A percentile compares a stretch with the other conserved stretches of the same genome.
phyloP scores from a whole-genome alignment of 495 filamentous ascomycete genomes.

The Letharia columbiana region DNA sequence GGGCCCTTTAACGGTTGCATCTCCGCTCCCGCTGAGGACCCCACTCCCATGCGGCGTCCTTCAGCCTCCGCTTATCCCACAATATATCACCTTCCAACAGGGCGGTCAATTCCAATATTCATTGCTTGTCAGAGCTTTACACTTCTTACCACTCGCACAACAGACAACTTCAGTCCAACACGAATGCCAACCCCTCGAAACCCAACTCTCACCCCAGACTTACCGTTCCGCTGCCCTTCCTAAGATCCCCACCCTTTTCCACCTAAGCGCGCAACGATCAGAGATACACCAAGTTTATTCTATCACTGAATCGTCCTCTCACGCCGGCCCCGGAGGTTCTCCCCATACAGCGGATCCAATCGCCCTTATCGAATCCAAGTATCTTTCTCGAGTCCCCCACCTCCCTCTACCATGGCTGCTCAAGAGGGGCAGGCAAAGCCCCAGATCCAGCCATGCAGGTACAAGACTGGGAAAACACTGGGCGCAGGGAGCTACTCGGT shows the following conservation, averaged over 20 bases:
- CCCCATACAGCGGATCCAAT: not conserved
- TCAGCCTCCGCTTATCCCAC: not conserved
- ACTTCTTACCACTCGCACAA: not conserved
- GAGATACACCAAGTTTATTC: not conserved
- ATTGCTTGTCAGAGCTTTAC: not conserved
- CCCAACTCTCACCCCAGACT: not conserved
- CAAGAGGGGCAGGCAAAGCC: constrained; percentile 33
- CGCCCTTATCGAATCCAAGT: not conserved
- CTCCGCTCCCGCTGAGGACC: constrained; percentile 10
- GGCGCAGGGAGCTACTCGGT: constrained; percentile 96
- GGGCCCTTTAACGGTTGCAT: not conserved
- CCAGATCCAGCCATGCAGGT: constrained; percentile 71
- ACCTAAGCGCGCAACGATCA: not conserved
- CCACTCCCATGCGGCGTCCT: not conserved
- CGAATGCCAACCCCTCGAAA: not conserved
- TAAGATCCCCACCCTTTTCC: not conserved
- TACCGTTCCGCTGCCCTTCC: not conserved
- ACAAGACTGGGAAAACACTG: constrained; percentile 97
- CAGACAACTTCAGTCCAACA: not conserved
- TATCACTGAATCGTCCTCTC: not conserved
- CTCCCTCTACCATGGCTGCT: constrained; percentile 4
- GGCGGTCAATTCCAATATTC: not conserved
- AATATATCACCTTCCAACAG: not conserved
- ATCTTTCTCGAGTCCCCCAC: not conserved
- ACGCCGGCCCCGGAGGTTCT: not conserved